Conservation (phyloP, 2,329 filamentous ascomycete species). For the Aspergillus floridensis region DNA sequence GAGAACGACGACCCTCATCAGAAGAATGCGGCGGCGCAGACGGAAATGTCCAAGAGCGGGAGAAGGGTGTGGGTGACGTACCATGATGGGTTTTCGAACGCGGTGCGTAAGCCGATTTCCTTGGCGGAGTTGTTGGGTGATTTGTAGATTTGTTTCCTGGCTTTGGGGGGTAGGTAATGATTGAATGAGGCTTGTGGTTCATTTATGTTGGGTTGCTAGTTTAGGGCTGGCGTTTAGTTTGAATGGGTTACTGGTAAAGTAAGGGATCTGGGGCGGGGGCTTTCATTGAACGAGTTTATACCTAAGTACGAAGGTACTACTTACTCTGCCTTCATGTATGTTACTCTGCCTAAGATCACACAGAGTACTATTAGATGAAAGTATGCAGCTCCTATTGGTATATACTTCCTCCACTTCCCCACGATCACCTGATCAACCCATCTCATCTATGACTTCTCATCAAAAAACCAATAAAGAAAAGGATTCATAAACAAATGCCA, state of each 20-base stretch:
- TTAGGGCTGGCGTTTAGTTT: neutral
- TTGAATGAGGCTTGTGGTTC: neutral
- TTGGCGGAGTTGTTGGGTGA: constrained; percentile 69
- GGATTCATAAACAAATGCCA: neutral
- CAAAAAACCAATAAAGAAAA: neutral
- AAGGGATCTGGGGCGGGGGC: neutral
- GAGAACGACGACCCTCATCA: constrained; percentile 27
- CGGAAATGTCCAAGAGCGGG: constrained; percentile 41
- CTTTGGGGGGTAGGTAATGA: neutral
- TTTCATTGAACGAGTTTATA: neutral
- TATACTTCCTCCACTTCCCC: constrained; percentile 5
- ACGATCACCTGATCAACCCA: neutral
- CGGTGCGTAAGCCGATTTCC: constrained; percentile 82
- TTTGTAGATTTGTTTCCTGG: constrained; percentile 20
- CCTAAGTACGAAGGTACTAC: too few species aligned
- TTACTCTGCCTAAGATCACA: too few species aligned
- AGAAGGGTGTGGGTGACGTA: constrained; percentile 81
- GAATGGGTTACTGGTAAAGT: neutral
- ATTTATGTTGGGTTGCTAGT: neutral
- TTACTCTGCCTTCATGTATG: too few species aligned
- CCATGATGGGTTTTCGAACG: constrained; percentile 89
- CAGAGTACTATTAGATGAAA: neutral
- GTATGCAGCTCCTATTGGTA: constrained; percentile 6
- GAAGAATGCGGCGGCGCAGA: constrained; percentile 11
- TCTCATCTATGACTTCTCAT: constrained; percentile 1